A percentile compares a stretch with the other conserved stretches of the same genome.
Conservation (phyloP, 2,329 filamentous ascomycete species). For the Colletotrichum abscissum region DNA sequence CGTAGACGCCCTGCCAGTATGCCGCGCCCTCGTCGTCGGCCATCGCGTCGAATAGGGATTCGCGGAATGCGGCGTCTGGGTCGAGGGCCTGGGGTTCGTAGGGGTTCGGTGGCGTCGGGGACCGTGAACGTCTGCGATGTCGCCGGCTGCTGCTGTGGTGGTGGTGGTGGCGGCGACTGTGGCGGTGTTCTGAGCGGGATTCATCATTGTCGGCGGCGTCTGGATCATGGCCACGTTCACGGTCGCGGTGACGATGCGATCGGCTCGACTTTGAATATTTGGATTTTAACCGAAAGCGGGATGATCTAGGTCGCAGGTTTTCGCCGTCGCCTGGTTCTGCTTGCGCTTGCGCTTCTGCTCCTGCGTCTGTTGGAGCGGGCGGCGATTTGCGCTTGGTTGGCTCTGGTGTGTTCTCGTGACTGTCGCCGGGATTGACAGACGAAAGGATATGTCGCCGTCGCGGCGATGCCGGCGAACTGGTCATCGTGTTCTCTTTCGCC, state of each 20-base stretch:
- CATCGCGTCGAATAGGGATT: slow-evolving; percentile 96
- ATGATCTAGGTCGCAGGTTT: slow-evolving; percentile 38
- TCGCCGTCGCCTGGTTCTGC: slow-evolving; percentile 3
- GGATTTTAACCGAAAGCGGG: slow-evolving; percentile 57
- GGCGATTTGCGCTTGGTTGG: slow-evolving; percentile 29
- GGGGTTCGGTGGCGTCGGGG: slow-evolving; percentile 60
- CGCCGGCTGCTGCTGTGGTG: slow-evolving; percentile 41
- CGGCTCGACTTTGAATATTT: slow-evolving; percentile 42
- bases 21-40: slow-evolving; percentile 95
- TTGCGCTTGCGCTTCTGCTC: not conserved
- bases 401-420: slow-evolving; percentile 2
- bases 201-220: slow-evolving; percentile 37
- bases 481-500: slow-evolving; percentile 47
- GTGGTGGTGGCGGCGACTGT: slow-evolving; percentile 42
- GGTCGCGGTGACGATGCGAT: slow-evolving; percentile 38
- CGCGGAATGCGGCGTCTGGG: slow-evolving; percentile 83
- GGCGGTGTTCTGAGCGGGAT: slow-evolving; percentile 38
- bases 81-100: slow-evolving; percentile 63
- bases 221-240: slow-evolving; percentile 36
- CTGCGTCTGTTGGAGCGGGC: not conserved
- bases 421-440: slow-evolving; percentile 55
- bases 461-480: slow-evolving; percentile 46
- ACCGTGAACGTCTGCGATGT: slow-evolving; percentile 49
- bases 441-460: slow-evolving; percentile 60
- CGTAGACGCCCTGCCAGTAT: slow-evolving; percentile 98